Conservation (phyloP, 225 moss, liverwort and hornwort species). For the Pleurozium schreberi region DNA sequence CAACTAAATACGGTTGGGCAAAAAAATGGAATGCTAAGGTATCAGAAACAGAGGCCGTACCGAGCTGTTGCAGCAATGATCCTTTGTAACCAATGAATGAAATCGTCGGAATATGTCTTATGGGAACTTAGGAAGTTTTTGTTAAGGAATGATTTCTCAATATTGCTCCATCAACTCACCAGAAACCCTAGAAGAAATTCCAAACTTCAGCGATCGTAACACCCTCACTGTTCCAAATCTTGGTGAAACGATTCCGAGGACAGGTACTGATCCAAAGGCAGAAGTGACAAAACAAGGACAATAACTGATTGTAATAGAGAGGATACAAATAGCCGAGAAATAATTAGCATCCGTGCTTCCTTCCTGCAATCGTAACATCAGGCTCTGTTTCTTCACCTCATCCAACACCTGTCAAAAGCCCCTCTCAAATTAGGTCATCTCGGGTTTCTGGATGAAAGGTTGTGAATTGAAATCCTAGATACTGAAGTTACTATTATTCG, state of each 20-base stretch:
- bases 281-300: neutral
- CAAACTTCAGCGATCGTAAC: neutral
- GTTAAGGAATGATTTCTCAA: neutral
- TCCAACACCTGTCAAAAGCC: conserved; percentile 25
- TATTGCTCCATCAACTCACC: neutral
- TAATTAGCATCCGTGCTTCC: conserved; percentile 32
- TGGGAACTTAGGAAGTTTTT: conserved; percentile 16
- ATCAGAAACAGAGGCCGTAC: conserved; percentile 9
- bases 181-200: neutral
- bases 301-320: neutral
- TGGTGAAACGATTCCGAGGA: neutral
- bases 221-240: neutral
- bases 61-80: conserved; percentile 37
- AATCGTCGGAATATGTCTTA: conserved; percentile 20
- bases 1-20: neutral
- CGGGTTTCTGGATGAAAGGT: neutral
- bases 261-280: neutral
- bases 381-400: conserved; percentile 35
- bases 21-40: neutral
- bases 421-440: neutral
- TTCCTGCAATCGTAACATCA: conserved; percentile 32
- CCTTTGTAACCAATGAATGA: conserved; percentile 34
- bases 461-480: neutral
- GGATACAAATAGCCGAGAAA: conserved; percentile 47
- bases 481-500: neutral